Base-by-base conservation (phyloP, 345 rosid species). In the Aquilaria yunnanensis region DNA sequence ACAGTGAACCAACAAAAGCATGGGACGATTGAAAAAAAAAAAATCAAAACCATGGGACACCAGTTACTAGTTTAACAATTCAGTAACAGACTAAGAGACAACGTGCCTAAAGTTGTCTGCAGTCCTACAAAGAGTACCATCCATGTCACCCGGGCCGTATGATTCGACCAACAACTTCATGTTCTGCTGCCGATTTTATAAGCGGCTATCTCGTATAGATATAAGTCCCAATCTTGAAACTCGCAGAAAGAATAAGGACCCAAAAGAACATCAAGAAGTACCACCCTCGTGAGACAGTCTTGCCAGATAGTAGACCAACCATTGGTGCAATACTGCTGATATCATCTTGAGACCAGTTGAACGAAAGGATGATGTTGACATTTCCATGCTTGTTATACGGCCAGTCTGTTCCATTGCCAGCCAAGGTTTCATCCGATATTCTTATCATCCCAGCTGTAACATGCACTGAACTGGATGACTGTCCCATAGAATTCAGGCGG, bases 401-500 rank as follows among this genome's bases (percentile, higher is more conserved):
- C 96, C 85, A 81, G 63, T 82, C 85, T 63, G 77, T 65, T 50
- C 71, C 73, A 55, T 70, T 63, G 62, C 77, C 75, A 5, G 69
- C 73, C 56, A 74, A 55, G 37, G 68, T 73, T 63, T 66, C 50
- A 60, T 61, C 69, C 52, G 89, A 79, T 74, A 94, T 80, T 74
- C 88, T 90, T 51, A 94, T 80, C 79, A 90, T 74, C 58, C 91
- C 91, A 55, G 96, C 91, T 49, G 85, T 88, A 51, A 90, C 80
- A 63, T 82, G 91, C 49, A 80, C 80, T 2, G 95, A 88, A 61
- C 85, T 83, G 51, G 99, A 88, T 14, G 96, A 53, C 62, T 84
- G 85, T 37, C 85, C 78, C 12, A 73, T 75, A 34, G 86, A 61
- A 65, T 86, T 79, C 61, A 85, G 62, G 52, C 59, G 82, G 50